Evolutionary conservation across 768 basidiomycete genomes (phyloP).

Genomic region (Tylopilus intermedius): DNA sequence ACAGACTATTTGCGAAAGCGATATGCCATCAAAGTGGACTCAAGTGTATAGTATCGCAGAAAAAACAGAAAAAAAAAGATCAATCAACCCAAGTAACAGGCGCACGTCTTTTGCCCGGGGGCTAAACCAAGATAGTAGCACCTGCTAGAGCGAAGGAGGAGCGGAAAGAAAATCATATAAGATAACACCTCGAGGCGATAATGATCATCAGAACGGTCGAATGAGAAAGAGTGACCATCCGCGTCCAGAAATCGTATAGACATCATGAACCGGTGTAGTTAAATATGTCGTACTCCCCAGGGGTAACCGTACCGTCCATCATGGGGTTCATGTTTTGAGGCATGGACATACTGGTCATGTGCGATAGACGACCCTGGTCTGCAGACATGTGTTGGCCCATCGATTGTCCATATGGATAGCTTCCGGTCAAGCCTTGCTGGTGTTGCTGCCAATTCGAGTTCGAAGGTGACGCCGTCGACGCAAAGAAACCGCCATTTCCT

Average conservation of each 20-base stretch:
- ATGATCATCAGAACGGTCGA: constrained; percentile 19
- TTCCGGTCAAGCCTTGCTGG: constrained; percentile 24
- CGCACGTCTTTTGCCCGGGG: background rate
- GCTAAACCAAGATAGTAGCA: constrained; percentile 3
- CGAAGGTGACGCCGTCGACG: constrained; percentile 23
- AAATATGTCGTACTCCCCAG: constrained; percentile 53
- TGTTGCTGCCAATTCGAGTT: constrained; percentile 27
- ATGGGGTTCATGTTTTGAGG: constrained; percentile 42
- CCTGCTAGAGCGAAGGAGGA: constrained; percentile 5
- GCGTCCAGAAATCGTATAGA: constrained; percentile 13
- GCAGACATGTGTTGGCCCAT: constrained; percentile 19
- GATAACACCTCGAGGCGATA: constrained; percentile 25
- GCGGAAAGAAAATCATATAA: constrained; percentile 13
- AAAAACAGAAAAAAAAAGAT: background rate
- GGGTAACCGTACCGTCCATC: constrained; percentile 36
- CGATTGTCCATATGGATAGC: constrained; percentile 28
- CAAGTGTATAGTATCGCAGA: constrained; percentile 19
- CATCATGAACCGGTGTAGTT: constrained; percentile 48
- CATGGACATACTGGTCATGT: constrained; percentile 49
- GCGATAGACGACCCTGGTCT: constrained; percentile 37
- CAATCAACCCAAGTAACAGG: constrained; percentile 1
- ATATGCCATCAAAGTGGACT: constrained; percentile 12
- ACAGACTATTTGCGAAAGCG: constrained; percentile 22
- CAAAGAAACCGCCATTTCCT: constrained; percentile 23
- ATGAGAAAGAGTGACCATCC: constrained; percentile 18